Percentiles rank a stretch among this genome's conserved stretches.
phyloP scores from a whole-genome alignment of 148 eudicot species.

The Cornus florida region DNA sequence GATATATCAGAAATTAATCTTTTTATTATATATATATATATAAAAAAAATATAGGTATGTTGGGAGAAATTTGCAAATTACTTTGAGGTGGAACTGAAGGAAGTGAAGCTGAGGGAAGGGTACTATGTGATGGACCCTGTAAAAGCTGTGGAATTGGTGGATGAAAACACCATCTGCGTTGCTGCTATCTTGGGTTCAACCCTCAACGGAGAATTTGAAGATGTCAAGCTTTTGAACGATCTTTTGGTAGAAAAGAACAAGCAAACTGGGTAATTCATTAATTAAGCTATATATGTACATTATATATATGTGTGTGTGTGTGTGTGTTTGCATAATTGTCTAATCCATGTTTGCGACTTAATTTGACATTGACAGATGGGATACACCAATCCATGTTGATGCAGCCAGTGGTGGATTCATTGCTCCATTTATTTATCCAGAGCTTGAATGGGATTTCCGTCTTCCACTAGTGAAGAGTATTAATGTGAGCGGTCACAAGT shows the following conservation, averaged over 20 bases:
- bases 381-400: conserved; percentile 20
- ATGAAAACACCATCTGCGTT: conserved; percentile 6
- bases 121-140: conserved; percentile 13
- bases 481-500: conserved; percentile 28
- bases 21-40: too few relatives aligned
- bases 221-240: conserved; percentile 6
- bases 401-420: conserved; percentile 22
- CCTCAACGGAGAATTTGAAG: conserved; percentile 8
- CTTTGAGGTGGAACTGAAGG: conserved; percentile 18
- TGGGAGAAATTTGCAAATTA: conserved; percentile 17
- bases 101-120: conserved; percentile 16
- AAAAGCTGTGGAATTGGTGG: conserved; percentile 6
- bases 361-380: conserved; percentile 19
- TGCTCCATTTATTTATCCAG: conserved; percentile 20
- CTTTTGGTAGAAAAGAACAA: not conserved
- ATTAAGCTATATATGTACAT: too few relatives aligned
- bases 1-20: too few relatives aligned
- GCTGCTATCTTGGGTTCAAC: conserved; percentile 7
- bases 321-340: too few relatives aligned
- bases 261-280: not conserved
- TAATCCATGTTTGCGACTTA: too few relatives aligned
- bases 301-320: too few relatives aligned
- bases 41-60: not conserved
- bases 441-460: conserved; percentile 21
- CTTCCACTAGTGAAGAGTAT: conserved; percentile 25